Conservation (phyloP, 306 rosid genomes). For the Vicia villosa region DNA sequence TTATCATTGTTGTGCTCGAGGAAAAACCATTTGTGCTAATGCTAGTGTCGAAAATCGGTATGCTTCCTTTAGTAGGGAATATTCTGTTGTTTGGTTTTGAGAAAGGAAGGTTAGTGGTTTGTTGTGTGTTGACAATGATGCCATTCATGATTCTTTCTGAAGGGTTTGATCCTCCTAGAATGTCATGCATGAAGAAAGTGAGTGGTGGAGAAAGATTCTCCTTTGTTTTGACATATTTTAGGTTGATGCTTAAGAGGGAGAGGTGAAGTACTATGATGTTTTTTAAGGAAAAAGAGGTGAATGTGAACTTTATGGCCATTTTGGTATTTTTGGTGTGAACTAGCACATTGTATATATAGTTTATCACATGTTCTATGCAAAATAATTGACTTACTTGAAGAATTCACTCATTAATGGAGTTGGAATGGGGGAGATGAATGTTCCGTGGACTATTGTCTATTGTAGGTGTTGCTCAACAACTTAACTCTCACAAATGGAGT, state of each 20-base stretch:
- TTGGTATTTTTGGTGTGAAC: not conserved
- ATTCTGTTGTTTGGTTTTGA: conserved; percentile 47
- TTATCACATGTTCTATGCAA: not conserved
- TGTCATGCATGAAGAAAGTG: conserved; percentile 52
- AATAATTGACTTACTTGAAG: no score
- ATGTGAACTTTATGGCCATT: conserved; percentile 27
- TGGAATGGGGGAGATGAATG: not conserved
- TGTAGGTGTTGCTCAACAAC: not conserved
- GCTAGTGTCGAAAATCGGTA: conserved; percentile 36
- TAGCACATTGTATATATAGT: not conserved
- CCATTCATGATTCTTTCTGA: conserved; percentile 52
- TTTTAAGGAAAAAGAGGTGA: not conserved
- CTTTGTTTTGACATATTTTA: not conserved
- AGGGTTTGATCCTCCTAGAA: conserved; percentile 45
- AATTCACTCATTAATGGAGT: not conserved
- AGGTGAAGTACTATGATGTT: conserved; percentile 1
- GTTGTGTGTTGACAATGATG: conserved; percentile 32
- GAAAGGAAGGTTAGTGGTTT: conserved; percentile 42
- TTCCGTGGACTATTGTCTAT: not conserved
- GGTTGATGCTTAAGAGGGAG: conserved; percentile 20
- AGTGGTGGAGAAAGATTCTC: not conserved
- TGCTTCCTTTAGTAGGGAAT: conserved; percentile 38
- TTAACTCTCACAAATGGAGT: not conserved
- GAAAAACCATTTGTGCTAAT: not conserved
- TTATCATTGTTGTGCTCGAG: conserved; percentile 9